phyloP scores from a whole-genome alignment of 805 yeast species.

The Candida koratica region DNA sequence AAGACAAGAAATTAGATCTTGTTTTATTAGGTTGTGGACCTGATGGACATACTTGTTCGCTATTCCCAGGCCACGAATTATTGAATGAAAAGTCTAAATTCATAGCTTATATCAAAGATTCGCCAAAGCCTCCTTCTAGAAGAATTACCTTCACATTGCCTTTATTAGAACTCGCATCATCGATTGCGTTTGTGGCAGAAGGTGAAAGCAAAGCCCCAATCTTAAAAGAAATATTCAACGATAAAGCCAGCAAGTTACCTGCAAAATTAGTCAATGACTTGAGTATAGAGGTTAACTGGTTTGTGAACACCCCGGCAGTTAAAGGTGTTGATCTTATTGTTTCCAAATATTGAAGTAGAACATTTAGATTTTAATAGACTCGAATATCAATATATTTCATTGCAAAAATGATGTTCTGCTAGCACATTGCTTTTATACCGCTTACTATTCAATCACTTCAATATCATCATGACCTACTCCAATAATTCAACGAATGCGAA shows the following conservation, averaged over 20 bases:
- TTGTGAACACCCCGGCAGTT: conserved; percentile 76
- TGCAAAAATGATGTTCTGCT: too few species aligned
- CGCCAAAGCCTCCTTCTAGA: conserved; percentile 93
- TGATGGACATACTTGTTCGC: conserved; percentile 92
- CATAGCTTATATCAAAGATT: conserved; percentile 68
- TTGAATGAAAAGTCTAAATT: conserved; percentile 48
- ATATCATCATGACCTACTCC: too few species aligned
- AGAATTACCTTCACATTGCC: conserved; percentile 88
- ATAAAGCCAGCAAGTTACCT: conserved; percentile 53
- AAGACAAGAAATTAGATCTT: conserved; percentile 49
- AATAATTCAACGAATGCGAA: too few species aligned
- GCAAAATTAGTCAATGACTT: conserved; percentile 68
- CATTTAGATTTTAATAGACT: too few species aligned
- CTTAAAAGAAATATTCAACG: conserved; percentile 64
- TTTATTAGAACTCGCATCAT: conserved; percentile 50
- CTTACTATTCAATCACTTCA: too few species aligned
- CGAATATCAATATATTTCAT: too few species aligned
- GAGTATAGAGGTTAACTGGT: conserved; percentile 66
- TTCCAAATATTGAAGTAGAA: conserved; percentile 26
- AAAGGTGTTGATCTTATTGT: conserved; percentile 50
- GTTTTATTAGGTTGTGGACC: conserved; percentile 89
- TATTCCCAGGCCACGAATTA: conserved; percentile 80
- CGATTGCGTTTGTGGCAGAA: conserved; percentile 80
- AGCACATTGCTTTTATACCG: too few species aligned
- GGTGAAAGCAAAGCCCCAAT: conserved; percentile 80